Base-by-base conservation (phyloP, 495 filamentous ascomycete genomes). In the Neurospora terricola region DNA sequence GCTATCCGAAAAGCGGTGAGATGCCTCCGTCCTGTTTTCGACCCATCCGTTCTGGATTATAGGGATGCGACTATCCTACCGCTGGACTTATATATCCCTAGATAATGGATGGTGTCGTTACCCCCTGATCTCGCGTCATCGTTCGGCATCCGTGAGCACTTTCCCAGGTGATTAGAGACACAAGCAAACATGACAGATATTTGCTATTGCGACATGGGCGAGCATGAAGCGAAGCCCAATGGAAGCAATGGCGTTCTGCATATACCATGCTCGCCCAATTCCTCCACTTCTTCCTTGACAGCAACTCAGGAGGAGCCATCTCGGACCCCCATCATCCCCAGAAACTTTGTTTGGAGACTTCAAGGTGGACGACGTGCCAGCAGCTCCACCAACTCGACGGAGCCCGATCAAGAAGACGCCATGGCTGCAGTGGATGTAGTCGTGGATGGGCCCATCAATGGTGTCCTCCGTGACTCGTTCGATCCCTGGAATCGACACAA, bases 41-140 rank as follows among this genome's bases (percentile, higher is more conserved):
- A 77, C 80, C 79, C 48, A 77, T 81, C 4, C 78, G 80, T 69
- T 72, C 76, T 73, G 76, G 77, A 48, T 74, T 78, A 74, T 81
- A 76, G 79, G 73, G 43, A 11, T 30, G 27, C 34, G 23, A 27
- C 34, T n/a, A 71, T n/a, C 27, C n/a, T 38, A 18, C 42, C 23
- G 12, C 54, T n/a, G 38, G 39, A 18, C 18, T 27, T 39, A 38
- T 73, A 38, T 38, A 71, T 54, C 43, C 66, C 18, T 14, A 73
- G 27, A 34, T 34, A 66, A 66, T 66, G 27, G 54, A 81, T 80
- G 77, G 80, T 79, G 77, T 74, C 72, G 23, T 70, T 11, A 14
- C 62, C 73, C 80, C 80, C 72, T 76, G 79, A 77, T 72, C 76
- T 81, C 76, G 77, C 80, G 80, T 79, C 80, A 81, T 81, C 43